Conservation (phyloP, 2,329 filamentous ascomycete genomes). For the Ascochyta lentis region DNA sequence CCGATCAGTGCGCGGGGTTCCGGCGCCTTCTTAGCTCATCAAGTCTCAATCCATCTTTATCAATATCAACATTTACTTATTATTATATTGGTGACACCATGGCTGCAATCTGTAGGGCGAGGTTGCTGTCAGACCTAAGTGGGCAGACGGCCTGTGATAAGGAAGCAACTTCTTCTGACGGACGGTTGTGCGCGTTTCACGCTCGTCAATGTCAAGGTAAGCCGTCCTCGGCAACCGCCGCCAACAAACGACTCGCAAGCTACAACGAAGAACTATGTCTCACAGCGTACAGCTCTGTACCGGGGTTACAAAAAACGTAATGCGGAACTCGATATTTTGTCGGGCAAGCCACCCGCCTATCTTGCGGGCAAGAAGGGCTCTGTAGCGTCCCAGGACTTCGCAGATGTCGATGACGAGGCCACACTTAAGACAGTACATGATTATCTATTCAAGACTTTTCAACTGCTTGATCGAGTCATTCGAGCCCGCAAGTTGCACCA, state of each 20-base stretch:
- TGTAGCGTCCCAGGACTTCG: slow-evolving; percentile 52
- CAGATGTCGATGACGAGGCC: slow-evolving; percentile 47
- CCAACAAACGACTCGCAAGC: not conserved
- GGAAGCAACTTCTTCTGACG: slow-evolving; percentile 31
- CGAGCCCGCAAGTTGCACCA: slow-evolving; percentile 53
- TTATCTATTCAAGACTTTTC: slow-evolving; percentile 50
- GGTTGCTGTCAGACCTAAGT: slow-evolving; percentile 31
- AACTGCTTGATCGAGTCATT: slow-evolving; percentile 52
- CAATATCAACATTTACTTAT: not conserved
- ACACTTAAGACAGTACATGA: slow-evolving; percentile 50
- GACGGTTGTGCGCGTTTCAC: slow-evolving; percentile 34
- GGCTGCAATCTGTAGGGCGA: slow-evolving; percentile 26
- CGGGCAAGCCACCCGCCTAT: slow-evolving; percentile 47
- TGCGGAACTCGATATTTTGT: slow-evolving; percentile 51
- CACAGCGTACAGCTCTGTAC: slow-evolving; percentile 46
- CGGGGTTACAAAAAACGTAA: slow-evolving; percentile 59
- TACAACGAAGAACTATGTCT: not conserved
- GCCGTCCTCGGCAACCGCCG: not conserved
- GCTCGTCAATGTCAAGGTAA: slow-evolving; percentile 35
- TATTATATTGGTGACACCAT: slow-evolving; percentile 2
- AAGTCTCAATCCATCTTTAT: not conserved
- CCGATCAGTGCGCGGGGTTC: slow-evolving; percentile 8
- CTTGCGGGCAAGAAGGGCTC: slow-evolving; percentile 45
- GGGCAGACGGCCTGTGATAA: slow-evolving; percentile 32
- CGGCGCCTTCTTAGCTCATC: not conserved